phyloP scores from a whole-genome alignment of 805 yeast genomes.

The Ogataea pini region DNA sequence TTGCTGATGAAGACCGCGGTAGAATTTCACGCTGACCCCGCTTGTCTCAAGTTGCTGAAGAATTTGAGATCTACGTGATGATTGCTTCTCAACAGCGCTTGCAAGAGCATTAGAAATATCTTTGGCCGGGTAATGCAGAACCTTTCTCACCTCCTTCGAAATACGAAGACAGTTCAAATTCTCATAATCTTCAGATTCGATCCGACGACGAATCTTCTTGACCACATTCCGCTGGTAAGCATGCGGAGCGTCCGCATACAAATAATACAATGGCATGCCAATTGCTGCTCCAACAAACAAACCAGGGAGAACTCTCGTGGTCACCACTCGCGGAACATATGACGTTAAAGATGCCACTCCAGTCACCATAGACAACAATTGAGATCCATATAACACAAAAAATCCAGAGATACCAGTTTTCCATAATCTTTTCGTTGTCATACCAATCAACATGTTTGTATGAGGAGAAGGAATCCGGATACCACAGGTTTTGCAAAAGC shows the following conservation, averaged over 20 bases:
- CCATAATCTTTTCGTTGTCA: slow-evolving; percentile 27
- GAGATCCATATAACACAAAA: slow-evolving; percentile 31
- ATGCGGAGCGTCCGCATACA: slow-evolving; percentile 80
- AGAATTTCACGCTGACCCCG: slow-evolving; percentile 55
- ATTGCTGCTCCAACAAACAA: slow-evolving; percentile 36
- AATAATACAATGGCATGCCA: slow-evolving; percentile 43
- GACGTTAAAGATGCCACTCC: slow-evolving; percentile 33
- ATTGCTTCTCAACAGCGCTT: slow-evolving; percentile 60
- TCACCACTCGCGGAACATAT: slow-evolving; percentile 27
- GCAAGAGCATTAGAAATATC: slow-evolving; percentile 77
- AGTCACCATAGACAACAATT: slow-evolving; percentile 30
- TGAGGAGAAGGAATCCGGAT: slow-evolving; percentile 43
- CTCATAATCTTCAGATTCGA: slow-evolving; percentile 71
- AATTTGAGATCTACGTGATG: slow-evolving; percentile 56
- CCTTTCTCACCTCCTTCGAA: slow-evolving; percentile 78
- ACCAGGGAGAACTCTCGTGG: slow-evolving; percentile 35
- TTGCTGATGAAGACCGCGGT: slow-evolving; percentile 43
- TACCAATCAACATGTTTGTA: slow-evolving; percentile 21
- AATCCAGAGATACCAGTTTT: slow-evolving; percentile 33
- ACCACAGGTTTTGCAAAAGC: slow-evolving; percentile 43
- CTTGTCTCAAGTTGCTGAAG: slow-evolving; percentile 54
- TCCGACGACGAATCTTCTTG: slow-evolving; percentile 60
- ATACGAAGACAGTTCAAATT: slow-evolving; percentile 77
- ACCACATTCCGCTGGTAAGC: slow-evolving; percentile 87
- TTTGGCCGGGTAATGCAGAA: slow-evolving; percentile 76